Evolutionary conservation across 352 stramenopile genomes (phyloP), one percentile per base, ranked within the genome.

Genomic region (Pythium biforme): DNA sequence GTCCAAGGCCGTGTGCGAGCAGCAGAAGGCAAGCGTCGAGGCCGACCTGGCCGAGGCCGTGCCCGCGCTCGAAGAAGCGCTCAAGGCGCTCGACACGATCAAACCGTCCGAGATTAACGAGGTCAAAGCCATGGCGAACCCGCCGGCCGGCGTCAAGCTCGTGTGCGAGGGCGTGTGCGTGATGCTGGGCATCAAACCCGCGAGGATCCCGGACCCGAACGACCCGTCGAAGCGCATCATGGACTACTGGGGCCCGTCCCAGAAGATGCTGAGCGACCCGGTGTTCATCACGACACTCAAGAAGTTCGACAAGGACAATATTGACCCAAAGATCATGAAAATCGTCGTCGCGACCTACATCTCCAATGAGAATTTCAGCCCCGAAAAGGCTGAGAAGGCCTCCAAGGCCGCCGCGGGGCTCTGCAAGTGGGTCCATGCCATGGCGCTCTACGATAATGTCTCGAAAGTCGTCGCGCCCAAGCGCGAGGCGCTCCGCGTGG

Each of bases 91-190:
- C 1, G 88, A 97, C 55, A 97, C 88, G 11, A 96, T 98, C 55
- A 98, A 98, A 31, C 81, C 86, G 23, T 86, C 73, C 11, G 92
- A 98, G 40, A 98, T 98, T 59, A 96, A 94, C 58, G 92, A 98
- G 75, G 89, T 98, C 43, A 98, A 98, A 60, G 82, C 80, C 8
- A 94, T 98, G 75, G 80, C 88, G 8, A 98, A 97, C 69, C 95
- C 95, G 7, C 95, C 94, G 0, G 76, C 88, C 2, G 92, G 89
- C 31, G 93, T 98, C 14, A 97, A 97, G 66, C 67, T 98, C 10
- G 94, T 98, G 11, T 98, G 92, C 45, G 89, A 97, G 72, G 94
- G 89, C 29, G 89, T 98, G 15, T 98, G 95, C 55, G 89, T 98
- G 34, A 98, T 98, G 91, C 77, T 98, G 15, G 89, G 88, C 14